Conservation (phyloP, 192 early-diverging fungal species). For the Backusella tarrabulga region DNA sequence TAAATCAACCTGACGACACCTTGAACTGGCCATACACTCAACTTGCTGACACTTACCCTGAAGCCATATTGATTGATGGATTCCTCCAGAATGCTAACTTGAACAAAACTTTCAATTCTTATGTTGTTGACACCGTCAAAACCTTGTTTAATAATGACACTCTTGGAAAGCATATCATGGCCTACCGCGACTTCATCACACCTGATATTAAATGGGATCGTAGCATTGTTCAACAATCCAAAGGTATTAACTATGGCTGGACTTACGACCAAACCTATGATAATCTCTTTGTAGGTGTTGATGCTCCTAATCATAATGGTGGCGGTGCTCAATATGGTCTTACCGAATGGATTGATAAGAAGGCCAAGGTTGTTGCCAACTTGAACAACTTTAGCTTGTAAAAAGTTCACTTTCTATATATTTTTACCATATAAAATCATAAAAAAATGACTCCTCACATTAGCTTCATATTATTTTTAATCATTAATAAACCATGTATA, state of each 20-base stretch:
- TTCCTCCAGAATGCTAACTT: conserved; percentile 39
- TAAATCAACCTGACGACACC: conserved; percentile 29
- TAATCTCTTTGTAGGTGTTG: conserved; percentile 32
- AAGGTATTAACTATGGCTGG: conserved; percentile 47
- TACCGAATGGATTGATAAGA: conserved; percentile 42
- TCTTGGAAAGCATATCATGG: conserved; percentile 35
- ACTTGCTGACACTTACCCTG: conserved; percentile 28
- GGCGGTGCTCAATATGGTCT: conserved; percentile 42
- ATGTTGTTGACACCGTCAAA: conserved; percentile 39
- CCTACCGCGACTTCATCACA: conserved; percentile 39
- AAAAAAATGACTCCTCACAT: not conserved
- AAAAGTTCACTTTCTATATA: not conserved
- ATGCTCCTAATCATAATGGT: conserved; percentile 9
- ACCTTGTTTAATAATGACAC: conserved; percentile 45
- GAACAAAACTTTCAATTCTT: conserved; percentile 38
- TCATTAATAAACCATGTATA: conserved; percentile 1
- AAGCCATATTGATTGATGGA: conserved; percentile 42
- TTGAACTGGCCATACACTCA: conserved; percentile 34
- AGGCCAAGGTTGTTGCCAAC: conserved; percentile 27
- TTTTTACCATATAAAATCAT: not conserved
- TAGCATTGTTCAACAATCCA: conserved; percentile 38
- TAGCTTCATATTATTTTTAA: not conserved
- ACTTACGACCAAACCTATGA: conserved; percentile 27
- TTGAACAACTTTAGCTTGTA: not conserved
- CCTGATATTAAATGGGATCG: conserved; percentile 53